Evolutionary conservation across 176 grass and related monocot genomes (phyloP).

Genomic region (Elymus sibiricus): DNA sequence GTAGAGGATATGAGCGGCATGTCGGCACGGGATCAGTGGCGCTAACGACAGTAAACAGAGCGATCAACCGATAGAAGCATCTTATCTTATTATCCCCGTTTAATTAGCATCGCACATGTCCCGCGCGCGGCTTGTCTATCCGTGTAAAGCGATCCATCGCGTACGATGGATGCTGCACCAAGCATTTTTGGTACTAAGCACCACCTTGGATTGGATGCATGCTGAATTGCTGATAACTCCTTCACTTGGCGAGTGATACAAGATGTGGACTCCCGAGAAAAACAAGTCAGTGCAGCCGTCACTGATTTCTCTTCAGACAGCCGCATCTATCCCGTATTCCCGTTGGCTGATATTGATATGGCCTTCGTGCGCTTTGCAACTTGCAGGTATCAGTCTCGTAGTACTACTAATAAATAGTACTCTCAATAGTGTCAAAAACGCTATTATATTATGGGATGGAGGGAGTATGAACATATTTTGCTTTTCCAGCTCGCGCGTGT

Average conservation of each 20-base stretch:
- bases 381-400: not conserved
- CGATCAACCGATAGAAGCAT: not conserved
- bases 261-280: not conserved
- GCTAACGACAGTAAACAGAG: not conserved
- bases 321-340: not conserved
- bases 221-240: not conserved
- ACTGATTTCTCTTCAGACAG: not conserved
- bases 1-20: no score
- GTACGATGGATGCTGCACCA: not conserved
- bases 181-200: not conserved
- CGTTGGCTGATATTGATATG: not conserved
- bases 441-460: no score
- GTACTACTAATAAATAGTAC: no score
- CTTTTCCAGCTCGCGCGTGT: not conserved
- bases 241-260: not conserved
- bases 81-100: not conserved
- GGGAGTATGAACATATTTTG: not conserved
- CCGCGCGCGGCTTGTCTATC: not conserved
- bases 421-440: no score
- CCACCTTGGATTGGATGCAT: not conserved
- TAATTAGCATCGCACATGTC: not conserved
- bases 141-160: not conserved
- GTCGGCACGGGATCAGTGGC: not conserved
- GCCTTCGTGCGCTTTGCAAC: not conserved
- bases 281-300: not conserved